Base-by-base conservation (phyloP, 2,329 filamentous ascomycete genomes). In the Colletotrichum siamense region DNA sequence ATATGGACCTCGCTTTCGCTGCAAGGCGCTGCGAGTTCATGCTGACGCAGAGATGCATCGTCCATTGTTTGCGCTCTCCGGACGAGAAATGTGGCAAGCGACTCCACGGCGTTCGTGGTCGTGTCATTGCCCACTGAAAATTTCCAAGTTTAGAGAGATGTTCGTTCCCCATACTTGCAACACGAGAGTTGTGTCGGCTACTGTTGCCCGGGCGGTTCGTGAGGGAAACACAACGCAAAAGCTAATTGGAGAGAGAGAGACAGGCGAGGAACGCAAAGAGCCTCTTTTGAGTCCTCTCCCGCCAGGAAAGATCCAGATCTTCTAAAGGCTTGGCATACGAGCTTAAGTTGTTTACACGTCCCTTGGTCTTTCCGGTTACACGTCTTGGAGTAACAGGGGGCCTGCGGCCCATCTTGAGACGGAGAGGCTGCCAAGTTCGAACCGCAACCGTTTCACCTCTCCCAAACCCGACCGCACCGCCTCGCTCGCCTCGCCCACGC, bases 391-490 rank as follows among this genome's bases (percentile, higher is more conserved):
- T 63, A 30, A 16, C 71, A 71, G 62, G 71, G 75, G 75, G 36
- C 62, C 59, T 26, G 55, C 71, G 61, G 75, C 71, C 66, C 26
- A 63, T 76, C 75, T 75, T 75, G 75, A 77, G 75, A 77, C 71
- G 75, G 67, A 55, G 52, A 67, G 62, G 36, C 52, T 75, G 66
- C 67, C 71, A 71, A 62, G 72, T 71, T 77, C 75, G 71, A 77
- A 77, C 75, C 75, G 61, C 71, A 75, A 77, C 66, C 61, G 75
- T 77, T 77, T 77, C 75, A 77, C 24, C 66, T 69, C 57, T 59
- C 16, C 72, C 49, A 72, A 18, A 65, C 34, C 70, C 71, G 32
- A 55, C 62, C 72, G 62, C 67, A 77, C 71, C 36, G 71, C 75
- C 75, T 77, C 75, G 61, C 66, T 67, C 26, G 71, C 71, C 71